Conservation (phyloP, 352 stramenopile genomes). For the Paralagenidium karlingii region DNA sequence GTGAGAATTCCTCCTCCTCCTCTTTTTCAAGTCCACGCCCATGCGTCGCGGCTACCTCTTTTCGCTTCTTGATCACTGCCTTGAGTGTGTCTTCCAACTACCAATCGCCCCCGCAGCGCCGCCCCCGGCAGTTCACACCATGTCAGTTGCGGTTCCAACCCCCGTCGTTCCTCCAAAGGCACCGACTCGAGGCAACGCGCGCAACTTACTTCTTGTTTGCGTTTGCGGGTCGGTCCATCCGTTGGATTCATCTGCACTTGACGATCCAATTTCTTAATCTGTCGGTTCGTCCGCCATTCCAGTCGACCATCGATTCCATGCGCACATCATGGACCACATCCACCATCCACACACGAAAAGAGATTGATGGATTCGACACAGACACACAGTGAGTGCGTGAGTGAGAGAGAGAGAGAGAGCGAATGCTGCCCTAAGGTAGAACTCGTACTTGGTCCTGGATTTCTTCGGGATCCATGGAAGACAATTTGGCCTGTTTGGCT, state of each 20-base stretch:
- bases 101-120: too few relatives aligned
- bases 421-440: not conserved
- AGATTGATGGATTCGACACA: not conserved
- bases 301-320: too few relatives aligned
- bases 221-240: constrained; percentile 55
- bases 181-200: not conserved
- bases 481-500: constrained; percentile 44
- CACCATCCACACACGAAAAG: not conserved
- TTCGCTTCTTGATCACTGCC: constrained; percentile 52
- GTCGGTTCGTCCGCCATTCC: too few relatives aligned
- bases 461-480: constrained; percentile 36
- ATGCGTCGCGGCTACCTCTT: too few relatives aligned
- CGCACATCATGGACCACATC: not conserved
- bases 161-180: not conserved
- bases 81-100: constrained; percentile 59
- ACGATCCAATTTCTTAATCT: constrained; percentile 50
- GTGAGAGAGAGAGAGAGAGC: too few relatives aligned
- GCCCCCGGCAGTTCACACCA: too few relatives aligned
- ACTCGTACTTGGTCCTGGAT: constrained; percentile 23
- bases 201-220: constrained; percentile 39
- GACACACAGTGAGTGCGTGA: too few relatives aligned
- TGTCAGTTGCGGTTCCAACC: too few relatives aligned
- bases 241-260: constrained; percentile 42
- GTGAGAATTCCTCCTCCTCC: too few relatives aligned
- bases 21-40: too few relatives aligned